These are phyloP conservation scores for Pythium coloratum DNA, from an alignment of 352 stramenopile genomes.

Conservation along the genomic window DNA sequence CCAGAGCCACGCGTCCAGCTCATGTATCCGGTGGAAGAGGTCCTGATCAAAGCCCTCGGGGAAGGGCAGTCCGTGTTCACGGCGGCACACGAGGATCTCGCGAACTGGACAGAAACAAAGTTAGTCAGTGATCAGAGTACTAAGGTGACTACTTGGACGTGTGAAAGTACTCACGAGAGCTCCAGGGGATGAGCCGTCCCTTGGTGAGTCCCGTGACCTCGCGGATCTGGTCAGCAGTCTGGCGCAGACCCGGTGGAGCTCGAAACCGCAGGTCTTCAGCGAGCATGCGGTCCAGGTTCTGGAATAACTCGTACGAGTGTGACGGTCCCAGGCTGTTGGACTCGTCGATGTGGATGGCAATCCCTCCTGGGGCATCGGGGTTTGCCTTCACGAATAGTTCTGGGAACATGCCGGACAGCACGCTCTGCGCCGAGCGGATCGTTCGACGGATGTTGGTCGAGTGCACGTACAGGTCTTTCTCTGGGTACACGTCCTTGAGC, in stretches of 20 bases:
- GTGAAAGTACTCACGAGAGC: conserved; percentile 35
- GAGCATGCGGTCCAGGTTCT: conserved; percentile 45
- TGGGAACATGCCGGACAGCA: conserved; percentile 68
- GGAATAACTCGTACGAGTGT: conserved; percentile 70
- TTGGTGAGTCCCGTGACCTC: conserved; percentile 39
- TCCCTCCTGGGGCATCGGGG: conserved; percentile 9
- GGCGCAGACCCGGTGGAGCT: conserved; percentile 38
- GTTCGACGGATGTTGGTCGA: conserved; percentile 81
- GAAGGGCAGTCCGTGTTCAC: conserved; percentile 59
- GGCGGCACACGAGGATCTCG: conserved; percentile 66
- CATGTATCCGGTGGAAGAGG: conserved; percentile 60
- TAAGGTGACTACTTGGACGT: no score
- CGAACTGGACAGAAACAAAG: conserved; percentile 41
- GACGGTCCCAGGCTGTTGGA: conserved; percentile 52
- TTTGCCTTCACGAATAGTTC: conserved; percentile 35
- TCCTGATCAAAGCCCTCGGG: conserved; percentile 53
- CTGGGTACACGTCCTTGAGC: conserved; percentile 35
- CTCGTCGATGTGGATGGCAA: conserved; percentile 52
- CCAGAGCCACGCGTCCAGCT: conserved; percentile 78
- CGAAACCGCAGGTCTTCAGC: conserved; percentile 52
- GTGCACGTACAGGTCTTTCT: conserved; percentile 56
- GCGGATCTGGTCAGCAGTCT: conserved; percentile 46
- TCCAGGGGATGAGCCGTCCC: conserved; percentile 58
- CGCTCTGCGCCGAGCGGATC: conserved; percentile 67
- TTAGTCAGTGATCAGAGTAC: background rate